Percentiles rank a stretch among this genome's conserved stretches.
Conservation (phyloP, 768 basidiomycete species). For the Tulasnella calospora region DNA sequence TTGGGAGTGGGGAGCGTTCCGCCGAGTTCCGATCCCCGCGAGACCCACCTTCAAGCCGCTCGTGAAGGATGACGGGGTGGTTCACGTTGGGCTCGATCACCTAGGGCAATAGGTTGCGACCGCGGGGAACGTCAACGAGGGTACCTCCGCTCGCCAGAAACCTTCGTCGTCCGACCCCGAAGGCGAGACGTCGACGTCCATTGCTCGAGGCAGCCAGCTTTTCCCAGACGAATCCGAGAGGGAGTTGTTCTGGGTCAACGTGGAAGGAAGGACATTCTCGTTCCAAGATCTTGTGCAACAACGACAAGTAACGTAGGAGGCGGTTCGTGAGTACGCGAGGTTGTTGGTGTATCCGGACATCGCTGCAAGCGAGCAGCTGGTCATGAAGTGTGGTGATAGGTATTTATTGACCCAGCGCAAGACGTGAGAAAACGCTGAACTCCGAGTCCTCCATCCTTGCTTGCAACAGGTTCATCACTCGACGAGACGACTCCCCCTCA, state of each 20-base stretch:
- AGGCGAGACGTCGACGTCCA: slow-evolving; percentile 31
- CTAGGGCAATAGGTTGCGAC: neutral
- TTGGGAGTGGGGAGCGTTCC: slow-evolving; percentile 96
- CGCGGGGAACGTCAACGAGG: slow-evolving; percentile 34
- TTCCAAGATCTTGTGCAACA: slow-evolving; percentile 66
- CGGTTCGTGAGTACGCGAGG: slow-evolving; percentile 47
- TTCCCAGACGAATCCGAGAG: slow-evolving; percentile 57
- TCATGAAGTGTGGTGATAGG: slow-evolving; percentile 70
- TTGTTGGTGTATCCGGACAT: slow-evolving; percentile 61
- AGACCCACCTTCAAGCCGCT: slow-evolving; percentile 44
- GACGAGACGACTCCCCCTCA: slow-evolving; percentile 67
- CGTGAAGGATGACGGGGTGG: neutral
- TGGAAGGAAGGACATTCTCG: slow-evolving; percentile 54
- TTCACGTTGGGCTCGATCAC: neutral
- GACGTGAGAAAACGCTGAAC: neutral
- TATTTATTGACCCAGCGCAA: slow-evolving; percentile 31
- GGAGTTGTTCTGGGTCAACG: slow-evolving; percentile 57
- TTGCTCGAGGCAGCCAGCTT: slow-evolving; percentile 53
- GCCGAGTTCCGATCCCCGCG: slow-evolving; percentile 66
- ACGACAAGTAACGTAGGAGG: neutral
- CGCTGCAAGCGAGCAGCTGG: slow-evolving; percentile 58
- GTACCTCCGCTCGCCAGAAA: no score
- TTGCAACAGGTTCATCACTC: slow-evolving; percentile 73
- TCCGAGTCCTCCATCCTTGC: no score
- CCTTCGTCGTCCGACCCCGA: no score